phyloP scores from a whole-genome alignment of 768 basidiomycete species.

The Cystofilobasidium bisporidii region DNA sequence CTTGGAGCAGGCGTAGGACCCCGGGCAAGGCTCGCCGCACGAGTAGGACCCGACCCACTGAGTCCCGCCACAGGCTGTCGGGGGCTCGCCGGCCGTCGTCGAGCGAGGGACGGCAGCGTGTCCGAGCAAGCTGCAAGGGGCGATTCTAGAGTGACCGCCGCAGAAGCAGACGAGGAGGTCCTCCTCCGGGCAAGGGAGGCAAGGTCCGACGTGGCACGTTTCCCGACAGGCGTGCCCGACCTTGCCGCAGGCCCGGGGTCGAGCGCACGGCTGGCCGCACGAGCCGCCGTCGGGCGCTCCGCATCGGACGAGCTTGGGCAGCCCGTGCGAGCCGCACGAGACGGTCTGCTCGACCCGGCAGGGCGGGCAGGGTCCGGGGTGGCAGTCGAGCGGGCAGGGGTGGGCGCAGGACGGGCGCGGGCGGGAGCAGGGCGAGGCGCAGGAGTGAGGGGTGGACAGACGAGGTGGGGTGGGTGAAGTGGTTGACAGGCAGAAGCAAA shows the following conservation, averaged over 20 bases:
- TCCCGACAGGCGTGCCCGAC: neutral
- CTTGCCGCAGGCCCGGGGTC: slow-evolving; percentile 35
- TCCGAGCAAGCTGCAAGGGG: slow-evolving; percentile 52
- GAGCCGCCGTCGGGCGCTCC: slow-evolving; percentile 42
- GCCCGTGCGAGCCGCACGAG: slow-evolving; percentile 68
- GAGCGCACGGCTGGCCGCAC: slow-evolving; percentile 51
- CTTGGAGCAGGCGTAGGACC: slow-evolving; percentile 62
- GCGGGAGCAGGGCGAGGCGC: slow-evolving; percentile 40
- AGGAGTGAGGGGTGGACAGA: slow-evolving; percentile 43
- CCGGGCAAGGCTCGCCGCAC: slow-evolving; percentile 57
- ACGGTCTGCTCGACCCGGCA: slow-evolving; percentile 69
- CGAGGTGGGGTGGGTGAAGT: slow-evolving; percentile 63
- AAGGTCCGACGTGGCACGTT: slow-evolving; percentile 66
- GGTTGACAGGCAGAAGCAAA: slow-evolving; percentile 74
- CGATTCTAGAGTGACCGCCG: slow-evolving; percentile 53
- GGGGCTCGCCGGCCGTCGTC: slow-evolving; percentile 30
- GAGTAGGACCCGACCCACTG: slow-evolving; percentile 58
- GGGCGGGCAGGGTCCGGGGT: slow-evolving; percentile 93
- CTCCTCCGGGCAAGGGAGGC: slow-evolving; percentile 53
- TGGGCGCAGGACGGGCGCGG: slow-evolving; percentile 53
- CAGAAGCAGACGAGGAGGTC: slow-evolving; percentile 67
- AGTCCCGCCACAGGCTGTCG: slow-evolving; percentile 40
- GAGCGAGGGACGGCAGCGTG: slow-evolving; percentile 34
- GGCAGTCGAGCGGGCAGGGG: slow-evolving; percentile 71
- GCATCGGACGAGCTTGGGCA: slow-evolving; percentile 53